Percentiles rank a stretch among this genome's conserved stretches.
Conservation (phyloP, 2,329 filamentous ascomycete species). For the Dissoconium aciculare region DNA sequence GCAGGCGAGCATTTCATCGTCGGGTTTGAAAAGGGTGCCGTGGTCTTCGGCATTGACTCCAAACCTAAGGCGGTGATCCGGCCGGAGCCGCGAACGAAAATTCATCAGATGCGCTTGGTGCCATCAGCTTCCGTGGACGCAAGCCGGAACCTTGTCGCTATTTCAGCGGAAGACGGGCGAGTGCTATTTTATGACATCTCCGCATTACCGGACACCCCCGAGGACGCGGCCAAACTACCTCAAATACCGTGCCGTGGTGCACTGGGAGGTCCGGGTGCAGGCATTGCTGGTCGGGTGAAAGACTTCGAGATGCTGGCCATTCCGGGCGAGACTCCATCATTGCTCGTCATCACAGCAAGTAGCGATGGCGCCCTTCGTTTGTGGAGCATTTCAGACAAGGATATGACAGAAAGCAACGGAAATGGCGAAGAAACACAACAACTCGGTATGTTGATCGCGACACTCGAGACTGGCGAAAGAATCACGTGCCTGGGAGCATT, state of each 20-base stretch:
- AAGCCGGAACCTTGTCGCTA: constrained; percentile 40
- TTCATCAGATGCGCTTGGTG: constrained; percentile 70
- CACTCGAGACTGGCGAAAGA: constrained; percentile 71
- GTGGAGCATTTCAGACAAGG: constrained; percentile 38
- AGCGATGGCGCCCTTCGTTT: constrained; percentile 77
- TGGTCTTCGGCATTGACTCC: constrained; percentile 81
- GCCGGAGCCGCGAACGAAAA: constrained; percentile 54
- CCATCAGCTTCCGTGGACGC: constrained; percentile 30
- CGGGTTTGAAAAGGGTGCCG: constrained; percentile 68
- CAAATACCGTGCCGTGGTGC: constrained; percentile 44
- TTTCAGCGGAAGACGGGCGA: constrained; percentile 82
- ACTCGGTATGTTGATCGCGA: constrained; percentile 54
- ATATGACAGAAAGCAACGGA: constrained; percentile 1
- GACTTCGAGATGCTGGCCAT: constrained; percentile 58
- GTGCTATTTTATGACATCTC: constrained; percentile 66
- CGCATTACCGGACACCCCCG: constrained; percentile 8
- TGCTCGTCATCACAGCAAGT: constrained; percentile 55
- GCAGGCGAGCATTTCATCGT: constrained; percentile 74
- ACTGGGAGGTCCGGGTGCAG: constrained; percentile 52
- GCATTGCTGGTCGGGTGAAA: constrained; percentile 63
- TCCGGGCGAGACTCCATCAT: constrained; percentile 26
- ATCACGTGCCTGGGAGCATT: constrained; percentile 83
- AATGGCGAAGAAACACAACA: constrained; percentile 23
- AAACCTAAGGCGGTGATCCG: constrained; percentile 61
- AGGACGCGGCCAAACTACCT: constrained; percentile 19